phyloP scores from a whole-genome alignment of 225 moss, liverwort and hornwort genomes.

The Pseudoscleropodium purum region DNA sequence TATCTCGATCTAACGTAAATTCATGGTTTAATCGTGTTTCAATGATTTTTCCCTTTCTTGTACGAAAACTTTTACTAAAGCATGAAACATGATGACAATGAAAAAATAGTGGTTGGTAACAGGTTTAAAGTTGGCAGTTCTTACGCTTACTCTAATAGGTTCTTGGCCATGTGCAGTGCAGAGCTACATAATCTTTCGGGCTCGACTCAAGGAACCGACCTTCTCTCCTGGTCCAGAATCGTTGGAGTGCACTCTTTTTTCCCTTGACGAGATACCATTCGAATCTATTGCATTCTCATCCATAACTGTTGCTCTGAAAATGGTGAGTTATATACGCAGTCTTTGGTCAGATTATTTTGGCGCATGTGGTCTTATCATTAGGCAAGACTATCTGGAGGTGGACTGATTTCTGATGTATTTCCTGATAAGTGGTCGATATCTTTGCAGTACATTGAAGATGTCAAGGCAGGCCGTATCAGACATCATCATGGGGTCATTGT shows the following conservation, averaged over 20 bases:
- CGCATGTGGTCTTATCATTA: neutral
- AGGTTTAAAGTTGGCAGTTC: neutral
- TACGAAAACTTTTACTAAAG: neutral
- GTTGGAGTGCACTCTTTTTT: slow-evolving; percentile 83
- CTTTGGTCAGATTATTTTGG: neutral
- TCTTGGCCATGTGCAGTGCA: slow-evolving; percentile 84
- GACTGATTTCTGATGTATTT: neutral
- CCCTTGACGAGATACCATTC: slow-evolving; percentile 80
- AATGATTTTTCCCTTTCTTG: neutral
- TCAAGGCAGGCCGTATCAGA: slow-evolving; percentile 50
- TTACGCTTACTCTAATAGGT: slow-evolving; percentile 7
- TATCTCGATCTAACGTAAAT: neutral
- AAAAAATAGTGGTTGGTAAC: neutral
- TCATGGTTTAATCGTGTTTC: neutral
- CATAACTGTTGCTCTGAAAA: slow-evolving; percentile 69
- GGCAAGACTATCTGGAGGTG: neutral
- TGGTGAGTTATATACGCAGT: slow-evolving; percentile 39
- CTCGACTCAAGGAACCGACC: slow-evolving; percentile 63
- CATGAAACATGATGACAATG: neutral
- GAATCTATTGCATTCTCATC: slow-evolving; percentile 78
- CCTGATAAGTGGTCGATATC: neutral
- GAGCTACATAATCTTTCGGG: slow-evolving; percentile 99
- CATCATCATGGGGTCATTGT: slow-evolving; percentile 95
- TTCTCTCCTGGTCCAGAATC: slow-evolving; percentile 89
- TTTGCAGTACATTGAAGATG: slow-evolving; percentile 87